These are phyloP conservation scores for Chloranthus sessilifolius DNA, from an alignment of 164 flowering plant species.

Conservation along the genomic window DNA sequence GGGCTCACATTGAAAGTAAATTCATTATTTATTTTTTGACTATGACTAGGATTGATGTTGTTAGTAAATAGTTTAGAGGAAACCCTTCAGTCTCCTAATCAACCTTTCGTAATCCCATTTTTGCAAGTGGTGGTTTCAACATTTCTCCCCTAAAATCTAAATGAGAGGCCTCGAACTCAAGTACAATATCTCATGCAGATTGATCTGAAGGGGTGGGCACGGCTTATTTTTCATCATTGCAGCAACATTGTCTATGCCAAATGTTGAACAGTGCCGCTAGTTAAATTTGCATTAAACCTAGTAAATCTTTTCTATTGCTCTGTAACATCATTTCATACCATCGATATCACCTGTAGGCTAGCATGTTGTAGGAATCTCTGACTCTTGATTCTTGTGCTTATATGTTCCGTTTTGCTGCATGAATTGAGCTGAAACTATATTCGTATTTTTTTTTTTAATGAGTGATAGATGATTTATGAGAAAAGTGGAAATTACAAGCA, in stretches of 20 bases:
- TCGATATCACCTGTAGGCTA: no score
- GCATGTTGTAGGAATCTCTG: no score
- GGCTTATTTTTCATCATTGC: conserved; percentile 79
- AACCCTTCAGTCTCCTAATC: not conserved
- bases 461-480: no score
- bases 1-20: conserved; percentile 94
- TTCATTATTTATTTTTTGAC: conserved; percentile 5
- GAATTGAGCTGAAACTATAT: no score
- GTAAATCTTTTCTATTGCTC: no score
- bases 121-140: conserved; percentile 91
- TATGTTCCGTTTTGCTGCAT: no score
- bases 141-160: conserved; percentile 84
- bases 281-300: no score
- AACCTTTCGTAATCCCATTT: conserved; percentile 6
- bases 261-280: conserved; percentile 97
- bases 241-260: conserved; percentile 92
- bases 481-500: no score
- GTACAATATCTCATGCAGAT: conserved; percentile 99
- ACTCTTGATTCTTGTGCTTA: no score
- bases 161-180: conserved; percentile 87
- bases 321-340: no score
- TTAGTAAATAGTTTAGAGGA: not conserved
- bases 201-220: conserved; percentile 98
- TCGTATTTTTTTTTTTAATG: no score
- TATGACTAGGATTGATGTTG: conserved; percentile 6